Conservation (phyloP, 306 rosid genomes). For the Gastrolobium villosum region DNA sequence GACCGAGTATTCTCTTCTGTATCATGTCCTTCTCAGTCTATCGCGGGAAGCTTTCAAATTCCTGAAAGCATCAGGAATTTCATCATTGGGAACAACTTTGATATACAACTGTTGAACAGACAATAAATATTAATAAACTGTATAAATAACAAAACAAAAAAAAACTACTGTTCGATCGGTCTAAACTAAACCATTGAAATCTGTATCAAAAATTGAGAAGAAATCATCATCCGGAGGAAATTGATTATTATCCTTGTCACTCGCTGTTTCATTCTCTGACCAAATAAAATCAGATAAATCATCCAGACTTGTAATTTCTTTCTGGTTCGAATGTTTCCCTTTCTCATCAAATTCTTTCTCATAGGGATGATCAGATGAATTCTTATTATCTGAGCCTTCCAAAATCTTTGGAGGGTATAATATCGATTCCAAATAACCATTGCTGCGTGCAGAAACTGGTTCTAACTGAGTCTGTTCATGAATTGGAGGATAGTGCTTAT, state of each 20-base stretch:
- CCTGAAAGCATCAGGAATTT: too few relatives aligned
- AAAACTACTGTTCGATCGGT: too few relatives aligned
- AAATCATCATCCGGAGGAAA: neutral
- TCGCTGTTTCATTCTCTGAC: neutral
- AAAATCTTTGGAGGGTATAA: conserved; percentile 50
- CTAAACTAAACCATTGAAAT: too few relatives aligned
- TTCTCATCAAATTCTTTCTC: neutral
- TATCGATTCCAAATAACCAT: conserved; percentile 71
- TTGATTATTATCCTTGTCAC: neutral
- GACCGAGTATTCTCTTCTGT: too few relatives aligned
- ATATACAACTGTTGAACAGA: too few relatives aligned
- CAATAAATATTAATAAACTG: too few relatives aligned
- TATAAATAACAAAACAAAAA: too few relatives aligned
- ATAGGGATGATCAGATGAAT: neutral
- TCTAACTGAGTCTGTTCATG: conserved; percentile 42
- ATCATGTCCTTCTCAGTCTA: too few relatives aligned
- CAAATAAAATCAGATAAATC: neutral
- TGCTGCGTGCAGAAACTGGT: conserved; percentile 52
- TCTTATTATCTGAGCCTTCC: conserved; percentile 23
- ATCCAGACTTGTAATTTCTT: neutral
- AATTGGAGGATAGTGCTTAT: too few relatives aligned
- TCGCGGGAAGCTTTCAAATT: too few relatives aligned
- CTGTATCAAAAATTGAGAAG: too few relatives aligned
- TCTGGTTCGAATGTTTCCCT: neutral
- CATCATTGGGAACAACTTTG: too few relatives aligned